phyloP scores from a whole-genome alignment of 2,329 filamentous ascomycete species.

The Apiospora aurea region DNA sequence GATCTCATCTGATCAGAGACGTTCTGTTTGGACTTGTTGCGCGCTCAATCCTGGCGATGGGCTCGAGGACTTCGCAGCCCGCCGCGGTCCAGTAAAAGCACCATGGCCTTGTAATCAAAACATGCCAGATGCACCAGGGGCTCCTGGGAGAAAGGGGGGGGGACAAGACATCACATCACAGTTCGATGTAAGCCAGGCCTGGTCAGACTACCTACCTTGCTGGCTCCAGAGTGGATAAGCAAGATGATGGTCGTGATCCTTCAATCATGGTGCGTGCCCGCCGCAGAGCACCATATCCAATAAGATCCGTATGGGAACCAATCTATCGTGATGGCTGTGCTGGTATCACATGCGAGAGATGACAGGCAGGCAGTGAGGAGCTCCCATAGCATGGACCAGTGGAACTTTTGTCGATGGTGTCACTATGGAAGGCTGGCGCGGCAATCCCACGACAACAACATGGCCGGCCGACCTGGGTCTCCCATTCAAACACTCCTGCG shows the following conservation, averaged over 20 bases:
- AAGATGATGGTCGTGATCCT: neutral
- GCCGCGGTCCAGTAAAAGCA: conserved; percentile 9
- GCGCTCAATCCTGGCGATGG: neutral
- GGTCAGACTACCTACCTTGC: neutral
- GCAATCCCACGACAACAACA: neutral
- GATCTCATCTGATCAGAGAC: conserved; percentile 10
- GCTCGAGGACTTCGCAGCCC: neutral
- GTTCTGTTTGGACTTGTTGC: neutral
- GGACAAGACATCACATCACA: neutral
- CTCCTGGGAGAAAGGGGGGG: neutral
- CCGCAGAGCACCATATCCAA: neutral
- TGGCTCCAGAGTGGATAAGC: neutral
- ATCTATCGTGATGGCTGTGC: neutral
- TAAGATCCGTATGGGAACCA: neutral
- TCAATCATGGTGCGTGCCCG: neutral
- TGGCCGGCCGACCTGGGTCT: neutral
- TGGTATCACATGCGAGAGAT: neutral
- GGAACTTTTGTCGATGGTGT: neutral
- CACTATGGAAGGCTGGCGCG: neutral
- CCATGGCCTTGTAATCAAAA: neutral
- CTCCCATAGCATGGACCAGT: neutral
- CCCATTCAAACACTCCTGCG: neutral
- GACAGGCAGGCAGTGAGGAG: neutral
- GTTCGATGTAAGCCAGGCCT: neutral
- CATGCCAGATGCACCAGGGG: neutral